Percentiles rank a stretch among this genome's conserved stretches.
These are phyloP conservation scores for Kwoniella newhampshirensis DNA, from an alignment of 768 basidiomycete genomes.

Conservation along the genomic window DNA sequence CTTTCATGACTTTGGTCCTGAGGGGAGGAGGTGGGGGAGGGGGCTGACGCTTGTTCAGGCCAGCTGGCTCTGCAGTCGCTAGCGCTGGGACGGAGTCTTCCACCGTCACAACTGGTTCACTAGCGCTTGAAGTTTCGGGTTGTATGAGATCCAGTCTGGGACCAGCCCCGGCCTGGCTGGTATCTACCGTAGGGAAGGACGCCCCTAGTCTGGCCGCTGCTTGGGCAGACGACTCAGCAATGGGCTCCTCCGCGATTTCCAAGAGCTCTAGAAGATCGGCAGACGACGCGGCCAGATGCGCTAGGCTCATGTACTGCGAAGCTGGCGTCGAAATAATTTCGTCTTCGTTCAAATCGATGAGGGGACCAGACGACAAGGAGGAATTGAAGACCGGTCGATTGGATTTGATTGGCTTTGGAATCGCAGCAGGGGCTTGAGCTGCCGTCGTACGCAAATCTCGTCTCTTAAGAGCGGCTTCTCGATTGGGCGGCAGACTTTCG, in stretches of 20 bases:
- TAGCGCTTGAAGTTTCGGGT: too few relatives aligned
- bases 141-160: too few relatives aligned
- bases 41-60: not conserved
- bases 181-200: too few relatives aligned
- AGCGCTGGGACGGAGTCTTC: too few relatives aligned
- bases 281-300: conserved; percentile 23
- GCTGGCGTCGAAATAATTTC: not conserved
- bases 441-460: conserved; percentile 23
- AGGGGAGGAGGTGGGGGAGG: conserved; percentile 11
- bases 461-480: conserved; percentile 40
- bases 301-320: not conserved
- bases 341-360: conserved; percentile 26
- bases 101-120: too few relatives aligned
- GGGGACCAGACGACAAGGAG: conserved; percentile 17
- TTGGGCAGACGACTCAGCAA: conserved; percentile 32
- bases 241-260: conserved; percentile 16
- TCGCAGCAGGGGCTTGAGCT: not conserved
- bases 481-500: conserved; percentile 27
- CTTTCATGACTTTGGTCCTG: not conserved
- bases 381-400: not conserved
- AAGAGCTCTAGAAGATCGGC: conserved; percentile 31
- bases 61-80: too few relatives aligned
- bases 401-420: not conserved
- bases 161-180: too few relatives aligned
- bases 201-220: conserved; percentile 22